Conservation (phyloP, 257 asterid genomes). For the Solanum appendiculatum region DNA sequence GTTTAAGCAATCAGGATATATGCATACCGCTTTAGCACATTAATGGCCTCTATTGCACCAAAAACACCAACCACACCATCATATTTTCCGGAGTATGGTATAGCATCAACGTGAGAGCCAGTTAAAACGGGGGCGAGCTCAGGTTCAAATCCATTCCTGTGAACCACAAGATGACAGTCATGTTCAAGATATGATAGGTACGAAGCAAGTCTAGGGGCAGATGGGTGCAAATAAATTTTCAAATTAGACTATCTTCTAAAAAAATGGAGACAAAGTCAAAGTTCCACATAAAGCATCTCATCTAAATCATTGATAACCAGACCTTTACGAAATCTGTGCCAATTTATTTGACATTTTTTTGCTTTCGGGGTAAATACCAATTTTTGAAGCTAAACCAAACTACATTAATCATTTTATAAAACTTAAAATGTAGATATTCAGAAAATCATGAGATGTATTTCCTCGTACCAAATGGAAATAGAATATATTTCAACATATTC, state of each 20-base stretch:
- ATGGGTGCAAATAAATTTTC: neutral
- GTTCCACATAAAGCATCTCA: neutral
- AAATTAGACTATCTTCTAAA: neutral
- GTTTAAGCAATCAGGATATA: neutral
- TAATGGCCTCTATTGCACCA: slow-evolving; percentile 96
- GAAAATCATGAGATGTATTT: neutral
- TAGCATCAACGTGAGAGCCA: slow-evolving; percentile 92
- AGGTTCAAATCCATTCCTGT: slow-evolving; percentile 69
- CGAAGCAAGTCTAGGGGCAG: neutral
- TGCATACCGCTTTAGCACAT: slow-evolving; percentile 63
- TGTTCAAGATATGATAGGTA: neutral
- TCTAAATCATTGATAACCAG: neutral
- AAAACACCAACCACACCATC: slow-evolving; percentile 94
- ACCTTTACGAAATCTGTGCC: neutral
- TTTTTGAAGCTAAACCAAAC: neutral
- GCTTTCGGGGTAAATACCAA: neutral
- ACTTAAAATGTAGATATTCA: neutral
- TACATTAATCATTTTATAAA: neutral
- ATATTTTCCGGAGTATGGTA: slow-evolving; percentile 92
- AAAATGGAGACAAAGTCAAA: neutral
- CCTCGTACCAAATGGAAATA: neutral
- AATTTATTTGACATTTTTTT: neutral
- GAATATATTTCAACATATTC: neutral
- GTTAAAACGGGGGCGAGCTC: slow-evolving; percentile 73
- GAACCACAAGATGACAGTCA: neutral